Evolutionary conservation across 495 filamentous ascomycete genomes (phyloP), one percentile per base, ranked within the genome.

Genomic region (Tetracladium marchalianum): DNA sequence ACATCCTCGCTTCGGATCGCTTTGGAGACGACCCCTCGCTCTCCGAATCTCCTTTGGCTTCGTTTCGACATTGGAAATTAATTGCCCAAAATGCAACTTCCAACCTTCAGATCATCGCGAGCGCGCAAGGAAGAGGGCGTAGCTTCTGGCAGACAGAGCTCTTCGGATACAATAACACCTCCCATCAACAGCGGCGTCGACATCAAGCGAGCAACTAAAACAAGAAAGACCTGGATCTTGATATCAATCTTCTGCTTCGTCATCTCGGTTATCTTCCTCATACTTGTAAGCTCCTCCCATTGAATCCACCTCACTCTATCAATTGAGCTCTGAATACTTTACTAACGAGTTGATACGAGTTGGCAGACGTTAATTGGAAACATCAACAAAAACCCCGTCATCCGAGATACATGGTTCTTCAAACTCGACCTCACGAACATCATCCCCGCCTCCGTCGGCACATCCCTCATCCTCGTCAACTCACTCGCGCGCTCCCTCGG

Each of bases 401-500:
- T 88, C 13, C 70, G 68, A 34, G 59, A 70, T 43, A 86, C 85
- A 58, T 94, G 85, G 64, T 94, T 95, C 66, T 78, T 89, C 58
- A 80, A 80, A 54, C 75, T 94, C 46, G 73, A 92, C 65, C 75
- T 94, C n/a, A 72, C 81, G 62, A 74, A 92, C 53, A 84, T 97
- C 58, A 81, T 95, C 43, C 77, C 87, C 12, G 85, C 87, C 17
- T 85, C 89, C 55, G 82, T 80, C 19, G 22, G 40, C 19, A 66
- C 66, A 5, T 44, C 51, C 24, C 38, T 55, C 16, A 11, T 18
- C 5, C 69, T 95, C 11, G 84, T 94, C 66, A 95, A 95, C 66
- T 82, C 73, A 44, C 87, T 95, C 47, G 89, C 89, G n/a, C 85
- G 83, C 35, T 82, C 82, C 10, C 73, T 97, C 40, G 90, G 90